Evolutionary conservation across 192 early-diverging fungal genomes (phyloP).

Genomic region (Mycoemilia scoparia): DNA sequence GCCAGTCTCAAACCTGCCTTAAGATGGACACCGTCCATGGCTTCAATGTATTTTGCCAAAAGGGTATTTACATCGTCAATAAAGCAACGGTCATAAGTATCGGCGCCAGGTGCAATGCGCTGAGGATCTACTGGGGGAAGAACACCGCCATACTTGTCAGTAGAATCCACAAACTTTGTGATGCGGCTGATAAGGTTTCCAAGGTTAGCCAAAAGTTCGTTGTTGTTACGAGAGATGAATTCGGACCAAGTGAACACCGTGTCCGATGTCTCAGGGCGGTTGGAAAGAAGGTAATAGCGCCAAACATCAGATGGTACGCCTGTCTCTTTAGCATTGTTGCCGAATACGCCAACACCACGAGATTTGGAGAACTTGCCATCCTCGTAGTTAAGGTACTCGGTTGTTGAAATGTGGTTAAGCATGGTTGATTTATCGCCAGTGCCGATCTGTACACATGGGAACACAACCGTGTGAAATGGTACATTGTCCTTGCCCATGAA

Average conservation of each 20-base stretch:
- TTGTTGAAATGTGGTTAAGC: slow-evolving; percentile 79
- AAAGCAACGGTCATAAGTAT: slow-evolving; percentile 45
- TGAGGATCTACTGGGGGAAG: slow-evolving; percentile 40
- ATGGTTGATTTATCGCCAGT: slow-evolving; percentile 81
- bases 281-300: slow-evolving; percentile 89
- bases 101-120: slow-evolving; percentile 23
- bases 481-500: slow-evolving; percentile 99
- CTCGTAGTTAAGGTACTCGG: slow-evolving; percentile 96
- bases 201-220: slow-evolving; percentile 81
- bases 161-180: slow-evolving; percentile 63
- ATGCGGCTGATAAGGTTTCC: slow-evolving; percentile 98
- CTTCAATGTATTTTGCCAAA: slow-evolving; percentile 54
- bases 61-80: slow-evolving; percentile 67
- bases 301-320: slow-evolving; percentile 83
- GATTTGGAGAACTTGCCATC: slow-evolving; percentile 93
- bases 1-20: slow-evolving; percentile 58
- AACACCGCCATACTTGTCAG: slow-evolving; percentile 75
- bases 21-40: slow-evolving; percentile 71
- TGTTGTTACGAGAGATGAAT: slow-evolving; percentile 88
- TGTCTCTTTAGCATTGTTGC: slow-evolving; percentile 80
- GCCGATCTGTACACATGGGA: slow-evolving; percentile 76
- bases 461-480: slow-evolving; percentile 95
- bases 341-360: slow-evolving; percentile 90
- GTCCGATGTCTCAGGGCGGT: slow-evolving; percentile 84
- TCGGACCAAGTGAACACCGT: slow-evolving; percentile 84